Conservation (phyloP, 768 basidiomycete species). For the Lentinula lateritia region DNA sequence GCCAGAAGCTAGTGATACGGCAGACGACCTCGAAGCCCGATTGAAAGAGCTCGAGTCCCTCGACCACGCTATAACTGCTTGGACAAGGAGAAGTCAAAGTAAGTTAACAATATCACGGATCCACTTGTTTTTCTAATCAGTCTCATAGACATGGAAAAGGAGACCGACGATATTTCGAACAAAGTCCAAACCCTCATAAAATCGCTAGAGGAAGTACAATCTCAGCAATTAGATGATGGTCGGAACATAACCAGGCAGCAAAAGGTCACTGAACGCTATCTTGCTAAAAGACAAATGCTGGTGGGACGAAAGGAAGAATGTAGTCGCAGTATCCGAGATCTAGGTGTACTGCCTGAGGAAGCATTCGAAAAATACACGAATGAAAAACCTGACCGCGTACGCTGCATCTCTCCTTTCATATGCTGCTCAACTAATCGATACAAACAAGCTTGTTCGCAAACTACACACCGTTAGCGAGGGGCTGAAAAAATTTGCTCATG, state of each 20-base stretch:
- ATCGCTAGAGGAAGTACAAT: constrained; percentile 69
- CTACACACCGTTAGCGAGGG: constrained; percentile 90
- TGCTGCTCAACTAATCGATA: background rate
- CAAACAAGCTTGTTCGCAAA: constrained; percentile 79
- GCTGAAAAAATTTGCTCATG: constrained; percentile 94
- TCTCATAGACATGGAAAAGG: constrained; percentile 60
- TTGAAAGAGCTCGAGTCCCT: constrained; percentile 66
- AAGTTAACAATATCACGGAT: constrained; percentile 17
- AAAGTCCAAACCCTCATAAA: constrained; percentile 64
- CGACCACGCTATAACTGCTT: constrained; percentile 55
- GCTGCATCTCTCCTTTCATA: background rate
- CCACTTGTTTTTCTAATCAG: background rate
- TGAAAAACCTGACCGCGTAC: constrained; percentile 81
- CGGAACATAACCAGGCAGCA: constrained; percentile 86
- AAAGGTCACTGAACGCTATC: constrained; percentile 92
- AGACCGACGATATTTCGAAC: constrained; percentile 53
- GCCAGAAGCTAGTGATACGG: constrained; percentile 48
- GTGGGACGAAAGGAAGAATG: constrained; percentile 85
- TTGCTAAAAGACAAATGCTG: constrained; percentile 88
- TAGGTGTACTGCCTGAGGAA: constrained; percentile 95
- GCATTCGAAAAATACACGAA: constrained; percentile 93
- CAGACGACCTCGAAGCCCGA: constrained; percentile 63
- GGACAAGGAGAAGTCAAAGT: constrained; percentile 63
- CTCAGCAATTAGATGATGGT: constrained; percentile 81
- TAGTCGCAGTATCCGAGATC: constrained; percentile 90